Conservation (phyloP, 306 rosid genomes). For the Castanea crenata region DNA sequence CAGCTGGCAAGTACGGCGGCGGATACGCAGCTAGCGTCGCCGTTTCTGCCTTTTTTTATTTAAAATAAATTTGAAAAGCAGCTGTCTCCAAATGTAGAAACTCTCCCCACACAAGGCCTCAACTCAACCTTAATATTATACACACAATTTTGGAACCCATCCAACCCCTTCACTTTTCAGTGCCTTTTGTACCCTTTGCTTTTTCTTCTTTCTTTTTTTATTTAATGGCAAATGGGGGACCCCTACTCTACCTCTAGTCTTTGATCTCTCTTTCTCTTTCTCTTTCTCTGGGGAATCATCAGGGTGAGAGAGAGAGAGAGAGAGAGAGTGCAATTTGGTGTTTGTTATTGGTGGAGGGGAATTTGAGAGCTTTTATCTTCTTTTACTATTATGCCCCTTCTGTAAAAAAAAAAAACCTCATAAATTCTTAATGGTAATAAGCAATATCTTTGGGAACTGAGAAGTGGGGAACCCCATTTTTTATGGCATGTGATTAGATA, state of each 20-base stretch:
- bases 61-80: neutral
- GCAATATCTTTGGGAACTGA: too few relatives aligned
- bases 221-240: neutral
- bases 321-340: neutral
- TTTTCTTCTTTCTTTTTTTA: neutral
- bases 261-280: neutral
- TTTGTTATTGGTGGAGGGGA: neutral
- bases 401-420: neutral
- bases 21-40: constrained; percentile 43
- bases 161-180: neutral
- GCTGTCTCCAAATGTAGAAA: constrained; percentile 6
- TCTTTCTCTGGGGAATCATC: neutral
- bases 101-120: neutral
- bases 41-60: constrained; percentile 1
- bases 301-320: too few relatives aligned
- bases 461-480: too few relatives aligned
- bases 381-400: neutral
- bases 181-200: constrained; percentile 1
- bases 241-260: neutral
- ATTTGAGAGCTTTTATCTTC: neutral
- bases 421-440: too few relatives aligned
- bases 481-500: too few relatives aligned
- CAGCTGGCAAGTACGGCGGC: constrained; percentile 61
- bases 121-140: too few relatives aligned
- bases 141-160: neutral